Percentiles rank a stretch among this genome's conserved stretches.
phyloP scores from a whole-genome alignment of 2,329 filamentous ascomycete genomes.

The Arachnopeziza araneosa region DNA sequence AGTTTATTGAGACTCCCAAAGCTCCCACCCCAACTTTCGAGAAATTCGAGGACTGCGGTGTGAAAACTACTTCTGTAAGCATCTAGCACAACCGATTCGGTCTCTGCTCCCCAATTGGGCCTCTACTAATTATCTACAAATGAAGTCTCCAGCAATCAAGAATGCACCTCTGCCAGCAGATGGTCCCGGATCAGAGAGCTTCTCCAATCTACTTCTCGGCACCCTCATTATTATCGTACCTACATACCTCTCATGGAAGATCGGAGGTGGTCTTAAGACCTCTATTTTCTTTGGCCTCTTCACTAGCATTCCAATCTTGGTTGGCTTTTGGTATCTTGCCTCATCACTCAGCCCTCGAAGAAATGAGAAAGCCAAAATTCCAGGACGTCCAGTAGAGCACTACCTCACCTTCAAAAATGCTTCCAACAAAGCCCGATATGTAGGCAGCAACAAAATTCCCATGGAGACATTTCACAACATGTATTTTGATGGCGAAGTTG shows the following conservation, averaged over 20 bases:
- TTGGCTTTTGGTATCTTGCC: conserved; percentile 72
- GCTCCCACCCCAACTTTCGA: conserved; percentile 44
- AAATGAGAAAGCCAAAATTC: conserved; percentile 85
- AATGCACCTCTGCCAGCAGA: conserved; percentile 94
- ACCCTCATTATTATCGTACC: conserved; percentile 66
- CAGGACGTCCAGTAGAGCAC: conserved; percentile 82
- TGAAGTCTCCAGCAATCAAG: conserved; percentile 79
- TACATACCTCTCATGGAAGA: conserved; percentile 73
- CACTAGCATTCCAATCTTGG: conserved; percentile 72
- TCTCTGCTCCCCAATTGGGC: neutral
- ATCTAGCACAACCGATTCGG: neutral
- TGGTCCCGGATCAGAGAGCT: conserved; percentile 73
- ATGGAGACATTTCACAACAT: conserved; percentile 96
- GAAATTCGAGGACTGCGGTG: conserved; percentile 49
- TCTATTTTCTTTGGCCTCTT: conserved; percentile 80
- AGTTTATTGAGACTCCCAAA: conserved; percentile 57
- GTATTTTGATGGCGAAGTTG: conserved; percentile 93
- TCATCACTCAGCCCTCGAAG: conserved; percentile 81
- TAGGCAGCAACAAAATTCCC: conserved; percentile 73
- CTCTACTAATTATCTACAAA: neutral
- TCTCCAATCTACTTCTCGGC: conserved; percentile 77
- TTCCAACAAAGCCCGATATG: conserved; percentile 59
- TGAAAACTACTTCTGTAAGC: conserved; percentile 49
- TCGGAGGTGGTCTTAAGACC: conserved; percentile 82
- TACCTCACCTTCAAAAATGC: conserved; percentile 76